Percentiles rank a stretch among this genome's conserved stretches.
phyloP scores from a whole-genome alignment of 805 yeast genomes.

The Zygoascus flipseniorum region DNA sequence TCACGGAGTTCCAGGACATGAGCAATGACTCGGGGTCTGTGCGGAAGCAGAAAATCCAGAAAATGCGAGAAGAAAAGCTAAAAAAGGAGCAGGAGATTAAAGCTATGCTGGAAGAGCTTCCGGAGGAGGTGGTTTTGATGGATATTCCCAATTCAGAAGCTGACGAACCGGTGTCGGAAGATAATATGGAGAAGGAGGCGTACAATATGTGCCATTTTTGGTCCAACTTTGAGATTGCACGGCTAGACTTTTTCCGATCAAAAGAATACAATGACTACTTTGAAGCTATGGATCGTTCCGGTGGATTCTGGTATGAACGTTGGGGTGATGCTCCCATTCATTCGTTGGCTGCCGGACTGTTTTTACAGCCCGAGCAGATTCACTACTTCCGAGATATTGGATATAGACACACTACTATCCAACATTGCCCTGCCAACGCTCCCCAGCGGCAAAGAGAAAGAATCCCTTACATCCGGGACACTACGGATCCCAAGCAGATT shows the following conservation, averaged over 20 bases:
- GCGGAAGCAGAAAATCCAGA: constrained; percentile 9
- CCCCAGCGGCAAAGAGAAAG: constrained; percentile 39
- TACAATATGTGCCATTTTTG: constrained; percentile 83
- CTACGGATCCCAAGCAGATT: constrained; percentile 24
- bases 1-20: constrained; percentile 8
- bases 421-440: constrained; percentile 75
- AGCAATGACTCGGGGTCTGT: constrained; percentile 13
- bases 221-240: constrained; percentile 90
- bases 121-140: constrained; percentile 14
- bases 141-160: not conserved
- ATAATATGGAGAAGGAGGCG: constrained; percentile 48
- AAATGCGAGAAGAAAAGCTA: constrained; percentile 6
- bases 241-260: constrained; percentile 64
- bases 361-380: constrained; percentile 56
- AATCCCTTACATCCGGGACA: constrained; percentile 30
- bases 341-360: constrained; percentile 74
- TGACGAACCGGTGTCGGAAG: constrained; percentile 9
- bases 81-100: constrained; percentile 23
- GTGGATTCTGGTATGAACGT: constrained; percentile 84
- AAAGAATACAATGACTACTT: constrained; percentile 60
- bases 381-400: constrained; percentile 94
- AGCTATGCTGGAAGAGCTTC: constrained; percentile 8
- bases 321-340: constrained; percentile 99
- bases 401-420: constrained; percentile 69
- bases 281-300: constrained; percentile 54